A percentile compares a stretch with the other conserved stretches of the same genome.
Conservation (phyloP, 179 eudicot genomes). For the Vitellaria paradoxa region DNA sequence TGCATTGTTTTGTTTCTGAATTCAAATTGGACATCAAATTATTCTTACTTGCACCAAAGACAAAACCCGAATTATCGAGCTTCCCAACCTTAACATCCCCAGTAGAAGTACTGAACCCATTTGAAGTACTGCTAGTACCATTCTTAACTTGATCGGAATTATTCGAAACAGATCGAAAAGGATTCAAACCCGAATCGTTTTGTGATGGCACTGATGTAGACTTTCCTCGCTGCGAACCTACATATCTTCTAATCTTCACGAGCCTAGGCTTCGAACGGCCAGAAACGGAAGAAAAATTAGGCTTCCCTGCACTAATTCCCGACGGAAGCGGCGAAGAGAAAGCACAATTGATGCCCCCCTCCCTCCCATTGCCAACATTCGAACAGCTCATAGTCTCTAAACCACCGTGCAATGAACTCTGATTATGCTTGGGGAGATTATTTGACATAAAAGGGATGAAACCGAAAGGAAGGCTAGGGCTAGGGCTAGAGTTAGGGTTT, state of each 20-base stretch:
- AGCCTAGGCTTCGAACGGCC: slow-evolving; percentile 53
- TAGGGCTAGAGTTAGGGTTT: slow-evolving; percentile 21
- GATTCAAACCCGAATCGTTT: slow-evolving; percentile 31
- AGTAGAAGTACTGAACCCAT: slow-evolving; percentile 12
- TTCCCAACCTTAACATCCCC: slow-evolving; percentile 10
- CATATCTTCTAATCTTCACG: slow-evolving; percentile 39
- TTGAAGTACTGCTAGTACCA: slow-evolving; percentile 5
- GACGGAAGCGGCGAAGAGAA: slow-evolving; percentile 5
- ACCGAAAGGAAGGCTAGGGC: not conserved
- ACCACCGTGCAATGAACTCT: slow-evolving; percentile 2
- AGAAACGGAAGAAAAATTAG: slow-evolving; percentile 4
- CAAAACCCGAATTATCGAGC: slow-evolving; percentile 11
- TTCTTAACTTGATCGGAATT: slow-evolving; percentile 12
- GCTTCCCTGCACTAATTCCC: slow-evolving; percentile 5
- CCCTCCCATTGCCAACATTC: not conserved
- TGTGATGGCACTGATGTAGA: slow-evolving; percentile 16
- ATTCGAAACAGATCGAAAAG: slow-evolving; percentile 25
- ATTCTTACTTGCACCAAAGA: slow-evolving; percentile 18
- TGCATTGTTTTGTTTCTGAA: not conserved
- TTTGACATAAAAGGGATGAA: not conserved
- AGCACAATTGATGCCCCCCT: slow-evolving; percentile 24
- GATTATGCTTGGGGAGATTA: not conserved
- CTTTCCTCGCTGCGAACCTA: slow-evolving; percentile 13
- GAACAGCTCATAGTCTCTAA: not conserved
- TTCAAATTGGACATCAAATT: slow-evolving; percentile 3